Conservation (phyloP, 208 protist species). For the Leishmania aethiopica region DNA sequence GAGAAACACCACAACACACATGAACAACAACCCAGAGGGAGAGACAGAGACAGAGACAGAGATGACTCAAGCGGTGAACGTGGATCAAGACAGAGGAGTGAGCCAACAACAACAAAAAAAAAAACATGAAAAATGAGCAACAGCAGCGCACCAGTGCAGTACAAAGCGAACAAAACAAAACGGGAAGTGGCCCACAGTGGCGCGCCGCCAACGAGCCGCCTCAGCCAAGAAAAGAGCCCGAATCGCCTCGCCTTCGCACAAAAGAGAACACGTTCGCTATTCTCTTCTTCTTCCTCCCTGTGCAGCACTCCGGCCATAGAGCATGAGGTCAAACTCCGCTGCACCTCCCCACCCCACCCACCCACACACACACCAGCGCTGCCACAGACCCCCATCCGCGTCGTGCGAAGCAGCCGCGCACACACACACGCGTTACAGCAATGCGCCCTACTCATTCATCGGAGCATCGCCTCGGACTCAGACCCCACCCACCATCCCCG, state of each 20-base stretch:
- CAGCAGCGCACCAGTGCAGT: not conserved
- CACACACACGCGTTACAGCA: not conserved
- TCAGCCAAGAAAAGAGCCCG: not conserved
- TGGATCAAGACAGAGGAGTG: slow-evolving; percentile 1
- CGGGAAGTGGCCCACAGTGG: not conserved
- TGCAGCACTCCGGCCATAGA: too few relatives aligned
- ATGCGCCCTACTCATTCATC: not conserved
- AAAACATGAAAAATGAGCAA: slow-evolving; percentile 15
- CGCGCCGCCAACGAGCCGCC: too few relatives aligned
- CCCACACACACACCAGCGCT: too few relatives aligned
- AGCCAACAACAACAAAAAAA: not conserved
- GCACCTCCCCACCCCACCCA: too few relatives aligned
- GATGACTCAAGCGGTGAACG: not conserved
- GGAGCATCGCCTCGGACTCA: not conserved
- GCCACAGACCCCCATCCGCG: not conserved
- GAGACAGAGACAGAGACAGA: slow-evolving; percentile 30
- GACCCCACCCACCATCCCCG: not conserved
- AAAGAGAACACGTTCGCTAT: not conserved
- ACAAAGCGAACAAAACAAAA: not conserved
- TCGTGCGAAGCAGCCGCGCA: not conserved
- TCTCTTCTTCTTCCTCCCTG: not conserved
- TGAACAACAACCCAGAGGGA: not conserved
- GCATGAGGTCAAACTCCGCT: too few relatives aligned
- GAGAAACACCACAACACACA: not conserved
- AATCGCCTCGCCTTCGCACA: not conserved